Evolutionary conservation across 169 alveolate genomes (phyloP).

Genomic region (Eimeria sp.): DNA sequence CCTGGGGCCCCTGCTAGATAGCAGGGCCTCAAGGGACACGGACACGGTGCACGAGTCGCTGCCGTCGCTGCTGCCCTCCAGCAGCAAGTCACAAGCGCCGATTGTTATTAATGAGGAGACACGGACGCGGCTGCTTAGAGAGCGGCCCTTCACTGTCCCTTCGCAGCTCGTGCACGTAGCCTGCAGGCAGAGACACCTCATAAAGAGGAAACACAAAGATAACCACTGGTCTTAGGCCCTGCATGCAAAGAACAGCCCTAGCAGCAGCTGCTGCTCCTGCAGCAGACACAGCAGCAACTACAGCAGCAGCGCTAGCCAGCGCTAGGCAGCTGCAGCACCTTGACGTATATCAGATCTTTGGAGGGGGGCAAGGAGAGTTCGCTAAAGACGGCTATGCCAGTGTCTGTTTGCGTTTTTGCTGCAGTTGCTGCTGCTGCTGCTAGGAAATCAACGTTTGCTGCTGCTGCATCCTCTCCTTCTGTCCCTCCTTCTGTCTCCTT

Average conservation of each 20-base stretch:
- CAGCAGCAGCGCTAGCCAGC: not conserved
- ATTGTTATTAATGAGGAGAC: not conserved
- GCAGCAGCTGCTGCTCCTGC: not conserved
- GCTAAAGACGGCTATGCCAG: not conserved
- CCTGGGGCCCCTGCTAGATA: not conserved
- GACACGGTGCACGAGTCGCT: not conserved
- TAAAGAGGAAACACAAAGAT: not conserved
- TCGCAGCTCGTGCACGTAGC: constrained; percentile 43
- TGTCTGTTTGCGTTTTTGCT: not conserved
- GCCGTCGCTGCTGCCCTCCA: constrained; percentile 57
- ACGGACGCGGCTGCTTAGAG: constrained; percentile 4
- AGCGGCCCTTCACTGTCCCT: not conserved
- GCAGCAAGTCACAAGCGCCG: not conserved
- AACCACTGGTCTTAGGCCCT: not conserved
- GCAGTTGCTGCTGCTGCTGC: not conserved
- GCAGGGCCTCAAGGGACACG: not conserved
- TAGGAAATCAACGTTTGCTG: not conserved
- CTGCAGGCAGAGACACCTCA: not conserved
- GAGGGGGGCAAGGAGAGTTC: not conserved
- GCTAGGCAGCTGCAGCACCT: not conserved
- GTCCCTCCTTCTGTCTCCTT: not conserved
- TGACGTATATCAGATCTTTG: not conserved
- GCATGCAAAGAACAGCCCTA: not conserved
- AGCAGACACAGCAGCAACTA: not conserved
- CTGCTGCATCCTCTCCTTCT: not conserved